Base-by-base conservation (phyloP, 2,329 filamentous ascomycete species). In the Xylaria sp. region DNA sequence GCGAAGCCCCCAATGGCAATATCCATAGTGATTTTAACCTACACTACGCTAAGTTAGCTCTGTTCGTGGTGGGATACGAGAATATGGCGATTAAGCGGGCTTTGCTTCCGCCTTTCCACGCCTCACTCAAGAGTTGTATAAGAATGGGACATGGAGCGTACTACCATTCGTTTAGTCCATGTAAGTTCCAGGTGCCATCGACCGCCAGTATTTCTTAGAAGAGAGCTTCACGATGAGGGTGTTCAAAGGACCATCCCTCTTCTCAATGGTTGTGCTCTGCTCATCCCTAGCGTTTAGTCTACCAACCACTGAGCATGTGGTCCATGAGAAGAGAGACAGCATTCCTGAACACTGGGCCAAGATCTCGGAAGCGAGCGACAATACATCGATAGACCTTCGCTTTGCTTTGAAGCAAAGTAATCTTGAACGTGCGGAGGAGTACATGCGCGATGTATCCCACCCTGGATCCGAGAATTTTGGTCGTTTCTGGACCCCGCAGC, bases 361-460 rank as follows among this genome's bases (percentile, higher is more conserved):
- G 25, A 23, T 65, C 12, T 28, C 61, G 1, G 28, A 28, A n/a
- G 55, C 51, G 8, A 56, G n/a, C 25, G 51, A 37, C 39, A n/a
- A 46, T 44, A 51, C 28, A 4, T 55, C 62, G 18, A 50, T 69
- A 23, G 34, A 46, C n/a, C 58, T 69, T 12, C 67, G 63, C 8
- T 50, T 69, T 37, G 67, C 63, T 51, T 39, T 69, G 31, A 69
- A 57, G 52, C 63, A 69, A 34, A 58, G 18, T 13, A 69, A 69
- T 37, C 58, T 69, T 13, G 51, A 65, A 6, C 57, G 48, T 25
- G 67, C 63, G 3, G 41, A 66, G 44, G 51, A 66, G 25, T 69
- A 52, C 18, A 55, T 69, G 20, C 28, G 18, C n/a, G 67, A 69
- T 3, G 63, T 69, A 7, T 69, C 63, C n/a, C 57, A 69, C 20